These are phyloP conservation scores for Penicillium dipodomyicola DNA, from an alignment of 495 filamentous ascomycete genomes.

Conservation along the genomic window DNA sequence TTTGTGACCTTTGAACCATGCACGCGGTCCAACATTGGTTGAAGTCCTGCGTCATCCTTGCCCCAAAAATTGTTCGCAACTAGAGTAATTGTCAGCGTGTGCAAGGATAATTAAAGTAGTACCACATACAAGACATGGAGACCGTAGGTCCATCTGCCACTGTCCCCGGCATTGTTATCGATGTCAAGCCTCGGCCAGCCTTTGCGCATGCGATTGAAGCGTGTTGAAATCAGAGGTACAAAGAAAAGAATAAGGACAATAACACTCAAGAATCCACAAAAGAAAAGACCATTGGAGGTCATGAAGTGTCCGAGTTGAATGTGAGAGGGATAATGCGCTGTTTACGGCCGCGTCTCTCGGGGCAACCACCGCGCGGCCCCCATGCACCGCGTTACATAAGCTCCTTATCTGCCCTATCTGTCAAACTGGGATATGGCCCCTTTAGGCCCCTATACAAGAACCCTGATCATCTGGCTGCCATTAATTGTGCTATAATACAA, in stretches of 20 bases:
- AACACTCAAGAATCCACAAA: constrained; percentile 13
- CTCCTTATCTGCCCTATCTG: not conserved
- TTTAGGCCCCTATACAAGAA: too few relatives aligned
- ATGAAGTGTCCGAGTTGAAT: constrained; percentile 27
- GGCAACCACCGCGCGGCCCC: constrained; percentile 36
- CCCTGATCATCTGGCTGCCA: too few relatives aligned
- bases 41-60: constrained; percentile 95
- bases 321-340: constrained; percentile 28
- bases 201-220: constrained; percentile 37
- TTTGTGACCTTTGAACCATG: constrained; percentile 91
- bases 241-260: constrained; percentile 15
- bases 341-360: constrained; percentile 49
- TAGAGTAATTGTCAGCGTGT: constrained; percentile 35
- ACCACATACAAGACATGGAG: constrained; percentile 59
- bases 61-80: constrained; percentile 99
- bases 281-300: constrained; percentile 30
- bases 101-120: not conserved
- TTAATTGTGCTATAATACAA: too few relatives aligned
- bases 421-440: too few relatives aligned
- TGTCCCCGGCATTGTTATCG: constrained; percentile 58
- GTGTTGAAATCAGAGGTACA: constrained; percentile 17
- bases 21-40: constrained; percentile 93
- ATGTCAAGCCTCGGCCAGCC: constrained; percentile 43
- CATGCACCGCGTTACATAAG: constrained; percentile 13
- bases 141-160: constrained; percentile 62